A percentile compares a stretch with the other conserved stretches of the same genome.
phyloP scores from a whole-genome alignment of 2,329 filamentous ascomycete genomes.

The Corinectria fuckeliana region DNA sequence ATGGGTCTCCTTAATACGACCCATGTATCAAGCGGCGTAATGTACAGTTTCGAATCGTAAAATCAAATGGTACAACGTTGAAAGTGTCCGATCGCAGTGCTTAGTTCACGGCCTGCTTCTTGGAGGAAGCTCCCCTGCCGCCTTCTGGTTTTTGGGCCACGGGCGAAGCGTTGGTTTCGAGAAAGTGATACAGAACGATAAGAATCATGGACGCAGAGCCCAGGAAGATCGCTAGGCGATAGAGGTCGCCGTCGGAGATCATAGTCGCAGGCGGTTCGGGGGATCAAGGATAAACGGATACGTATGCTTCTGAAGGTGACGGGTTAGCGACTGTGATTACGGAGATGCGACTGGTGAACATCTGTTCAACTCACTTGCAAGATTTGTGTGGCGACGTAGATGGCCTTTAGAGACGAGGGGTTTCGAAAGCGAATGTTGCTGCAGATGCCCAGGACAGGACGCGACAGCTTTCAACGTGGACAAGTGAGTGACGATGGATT shows the following conservation, averaged over 20 bases:
- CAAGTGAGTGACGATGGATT: conserved; percentile 20
- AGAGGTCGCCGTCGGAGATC: conserved; percentile 94
- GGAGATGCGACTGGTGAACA: neutral
- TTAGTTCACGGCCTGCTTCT: conserved; percentile 27
- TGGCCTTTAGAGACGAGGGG: neutral
- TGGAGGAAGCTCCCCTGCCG: conserved; percentile 19
- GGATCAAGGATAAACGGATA: neutral
- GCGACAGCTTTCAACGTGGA: conserved; percentile 17
- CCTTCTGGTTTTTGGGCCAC: conserved; percentile 18
- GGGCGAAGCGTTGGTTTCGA: conserved; percentile 79
- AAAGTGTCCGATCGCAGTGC: neutral
- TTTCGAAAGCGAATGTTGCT: conserved; percentile 4
- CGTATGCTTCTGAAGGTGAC: conserved; percentile 1
- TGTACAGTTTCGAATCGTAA: conserved; percentile 7
- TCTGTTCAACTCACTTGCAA: neutral
- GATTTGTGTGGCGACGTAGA: neutral
- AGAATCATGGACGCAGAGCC: conserved; percentile 89
- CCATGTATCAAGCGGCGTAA: neutral
- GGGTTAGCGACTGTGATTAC: conserved; percentile 20
- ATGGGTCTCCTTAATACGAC: neutral
- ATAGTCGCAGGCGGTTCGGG: conserved; percentile 60
- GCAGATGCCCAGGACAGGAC: conserved; percentile 4
- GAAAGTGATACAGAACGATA: conserved; percentile 94
- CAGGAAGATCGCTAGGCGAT: conserved; percentile 90
- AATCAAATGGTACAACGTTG: neutral